Conservation (phyloP, 2,329 filamentous ascomycete genomes). For the Colletotrichum spaethianum region DNA sequence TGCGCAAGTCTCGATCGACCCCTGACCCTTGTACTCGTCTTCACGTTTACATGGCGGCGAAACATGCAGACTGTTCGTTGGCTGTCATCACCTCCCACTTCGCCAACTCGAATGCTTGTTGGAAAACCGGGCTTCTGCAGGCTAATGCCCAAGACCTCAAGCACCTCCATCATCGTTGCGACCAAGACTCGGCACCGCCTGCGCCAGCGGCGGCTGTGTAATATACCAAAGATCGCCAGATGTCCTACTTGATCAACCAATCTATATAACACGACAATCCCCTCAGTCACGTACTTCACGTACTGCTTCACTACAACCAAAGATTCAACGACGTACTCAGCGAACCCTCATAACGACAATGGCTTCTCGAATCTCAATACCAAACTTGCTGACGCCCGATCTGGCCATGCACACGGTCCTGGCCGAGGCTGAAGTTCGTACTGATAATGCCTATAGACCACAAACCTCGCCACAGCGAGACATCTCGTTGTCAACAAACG, state of each 20-base stretch:
- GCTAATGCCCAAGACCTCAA: neutral
- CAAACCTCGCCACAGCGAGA: too few relatives aligned
- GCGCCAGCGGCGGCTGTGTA: too few relatives aligned
- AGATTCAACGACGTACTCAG: slow-evolving; percentile 2
- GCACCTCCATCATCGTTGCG: neutral
- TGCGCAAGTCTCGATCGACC: neutral
- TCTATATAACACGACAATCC: slow-evolving; percentile 3
- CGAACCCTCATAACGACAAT: neutral
- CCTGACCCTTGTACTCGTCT: neutral
- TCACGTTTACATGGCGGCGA: neutral
- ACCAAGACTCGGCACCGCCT: neutral
- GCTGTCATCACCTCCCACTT: slow-evolving; percentile 3
- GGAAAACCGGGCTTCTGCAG: neutral
- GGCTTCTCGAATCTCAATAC: slow-evolving; percentile 8
- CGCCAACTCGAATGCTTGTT: neutral
- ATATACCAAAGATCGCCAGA: neutral
- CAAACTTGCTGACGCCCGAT: neutral
- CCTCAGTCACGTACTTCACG: slow-evolving; percentile 8
- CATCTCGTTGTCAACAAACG: too few relatives aligned
- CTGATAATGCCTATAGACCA: too few relatives aligned
- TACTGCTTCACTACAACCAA: neutral
- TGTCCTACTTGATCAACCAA: neutral
- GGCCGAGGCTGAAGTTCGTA: too few relatives aligned
- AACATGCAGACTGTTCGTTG: neutral
- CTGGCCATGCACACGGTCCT: neutral